Evolutionary conservation across 2,329 filamentous ascomycete genomes (phyloP), one percentile per base, ranked within the genome.

Genomic region (Fusarium palustre): DNA sequence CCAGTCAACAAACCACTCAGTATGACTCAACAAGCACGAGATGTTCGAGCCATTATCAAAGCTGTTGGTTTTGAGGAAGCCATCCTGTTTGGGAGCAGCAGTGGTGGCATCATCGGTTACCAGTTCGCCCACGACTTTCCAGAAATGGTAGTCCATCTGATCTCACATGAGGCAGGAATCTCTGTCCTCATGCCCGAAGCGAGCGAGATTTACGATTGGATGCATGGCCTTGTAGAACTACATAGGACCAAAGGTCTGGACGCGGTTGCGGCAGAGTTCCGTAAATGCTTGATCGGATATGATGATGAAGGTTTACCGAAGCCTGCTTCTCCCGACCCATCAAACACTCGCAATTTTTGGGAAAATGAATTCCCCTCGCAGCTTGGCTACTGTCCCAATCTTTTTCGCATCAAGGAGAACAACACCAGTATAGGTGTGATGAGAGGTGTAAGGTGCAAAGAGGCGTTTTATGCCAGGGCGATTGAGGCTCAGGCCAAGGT

Each of bases 101-200:
- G 42, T 1, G 61, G 61, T 10, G 61, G 61, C 2, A 64, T 46
- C 2, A 45, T 64, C 2, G 50, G 38, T 1, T 64, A 31, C 0
- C 61, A 64, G 11, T 64, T 64, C 18, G 59, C 61, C 1, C 52
- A 64, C 5, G 61, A 64, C 24, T 64, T 58, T 31, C 61, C 61
- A 2, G 43, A 64, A 1, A 64, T 59, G 52, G 45, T 64, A 0
- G 33, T 41, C 0, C 61, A 64, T 16, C 3, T 64, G 3, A 41
- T 64, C 7, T 20, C 33, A 0, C 61, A 64, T 4, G 61, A 64
- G 9, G 61, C 61, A 0, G 50, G 43, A 8, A 22, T 46, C 2
- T 45, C 50, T 1, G 63, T 12, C 3, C 22, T 64, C 2, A 11
- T 64, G 10, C 45, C 59, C 0, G 59, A 64, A 0, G 50, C 61